These are phyloP conservation scores for Kwoniella pini DNA, from an alignment of 768 basidiomycete genomes.

Conservation along the genomic window DNA sequence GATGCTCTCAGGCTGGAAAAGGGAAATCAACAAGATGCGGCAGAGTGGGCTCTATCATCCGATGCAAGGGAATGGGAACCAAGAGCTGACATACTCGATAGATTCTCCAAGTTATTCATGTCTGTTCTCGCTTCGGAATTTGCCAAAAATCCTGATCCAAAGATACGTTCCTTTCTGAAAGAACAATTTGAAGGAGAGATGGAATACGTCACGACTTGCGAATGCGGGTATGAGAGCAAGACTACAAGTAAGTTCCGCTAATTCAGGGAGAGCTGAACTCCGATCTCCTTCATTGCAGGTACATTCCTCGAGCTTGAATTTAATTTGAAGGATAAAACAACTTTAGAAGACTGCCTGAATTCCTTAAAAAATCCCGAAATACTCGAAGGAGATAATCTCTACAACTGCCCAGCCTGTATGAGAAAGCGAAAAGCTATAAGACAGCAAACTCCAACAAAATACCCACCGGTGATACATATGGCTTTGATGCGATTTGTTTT, in stretches of 20 bases:
- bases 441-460: constrained; percentile 66
- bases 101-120: constrained; percentile 82
- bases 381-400: constrained; percentile 80
- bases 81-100: neutral
- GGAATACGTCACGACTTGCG: constrained; percentile 77
- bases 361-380: constrained; percentile 68
- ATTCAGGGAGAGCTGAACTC: neutral
- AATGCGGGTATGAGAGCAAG: constrained; percentile 68
- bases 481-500: constrained; percentile 92
- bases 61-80: neutral
- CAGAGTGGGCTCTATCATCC: constrained; percentile 65
- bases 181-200: constrained; percentile 89
- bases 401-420: constrained; percentile 75
- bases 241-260: constrained; percentile 36
- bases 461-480: constrained; percentile 86
- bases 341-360: constrained; percentile 71
- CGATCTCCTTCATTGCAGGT: neutral
- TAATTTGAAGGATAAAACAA: constrained; percentile 65
- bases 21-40: constrained; percentile 92
- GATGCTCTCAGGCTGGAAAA: constrained; percentile 78
- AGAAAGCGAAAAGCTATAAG: constrained; percentile 76
- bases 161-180: constrained; percentile 68
- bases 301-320: constrained; percentile 86
- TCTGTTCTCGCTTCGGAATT: constrained; percentile 84
- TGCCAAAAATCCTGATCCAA: constrained; percentile 69